Evolutionary conservation across 1,139 yeast species (phyloP), one percentile per base, ranked within the genome.

Genomic region (Blastobotrys capitulatus): DNA sequence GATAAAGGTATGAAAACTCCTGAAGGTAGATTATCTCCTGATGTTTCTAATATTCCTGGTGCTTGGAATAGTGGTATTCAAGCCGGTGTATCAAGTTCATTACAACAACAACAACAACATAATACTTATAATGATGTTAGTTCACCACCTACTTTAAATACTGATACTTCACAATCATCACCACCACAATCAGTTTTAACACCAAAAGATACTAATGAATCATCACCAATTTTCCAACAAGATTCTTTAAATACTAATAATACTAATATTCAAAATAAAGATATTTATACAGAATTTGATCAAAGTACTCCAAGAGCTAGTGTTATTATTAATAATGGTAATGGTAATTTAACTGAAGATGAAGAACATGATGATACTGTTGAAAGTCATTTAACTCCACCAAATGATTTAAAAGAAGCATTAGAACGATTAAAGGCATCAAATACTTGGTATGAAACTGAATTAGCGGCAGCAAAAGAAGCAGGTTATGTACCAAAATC

Each of bases 401-500:
- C 44, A 26, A 36, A 13, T n/a, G 50, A 42, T 43, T 44, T 50
- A 16, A 40, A 48, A 36, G 60, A 61, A 45, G 65, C 58, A 3
- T 47, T 62, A 36, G 68, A 64, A 46, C 59, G 57, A 36, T 57
- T 64, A 31, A 64, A 63, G 49, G 68, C 67, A 2, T 61, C 67
- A 20, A 64, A 64, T 47, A 59, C 67, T 1, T 64, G 68, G 68
- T 64, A 64, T 46, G 67, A 64, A 51, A 46, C 60, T 3, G 67
- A 64, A 45, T 58, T 64, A 27, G 57, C 63, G 2, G 57, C 61
- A 25, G 68, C 68, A 2, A 53, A 53, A 25, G 61, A 61, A 18
- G 56, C 60, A 18, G 67, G 67, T 1, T 64, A 54, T 44, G 56
- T 63, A 19, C 63, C 66, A 8, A 49, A 50, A 35, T 53, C 61